Conservation (phyloP, 176 grass and related monocot species). For the Musa beccarii region DNA sequence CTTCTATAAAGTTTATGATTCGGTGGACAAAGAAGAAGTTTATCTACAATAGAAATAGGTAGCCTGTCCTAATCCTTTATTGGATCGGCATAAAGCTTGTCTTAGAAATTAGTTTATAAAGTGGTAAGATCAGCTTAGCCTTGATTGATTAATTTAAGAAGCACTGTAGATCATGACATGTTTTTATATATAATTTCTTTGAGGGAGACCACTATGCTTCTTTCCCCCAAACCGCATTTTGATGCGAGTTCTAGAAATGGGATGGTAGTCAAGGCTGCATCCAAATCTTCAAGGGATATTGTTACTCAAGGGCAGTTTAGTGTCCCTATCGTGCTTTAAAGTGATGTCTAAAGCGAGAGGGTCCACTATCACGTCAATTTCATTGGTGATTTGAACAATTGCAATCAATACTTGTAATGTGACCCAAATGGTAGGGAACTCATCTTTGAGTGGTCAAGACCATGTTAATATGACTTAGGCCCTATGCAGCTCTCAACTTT, state of each 20-base stretch:
- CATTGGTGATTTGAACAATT: background rate
- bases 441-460: background rate
- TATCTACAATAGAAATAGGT: background rate
- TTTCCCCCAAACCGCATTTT: background rate
- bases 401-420: background rate
- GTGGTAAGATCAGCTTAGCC: background rate
- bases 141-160: background rate
- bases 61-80: background rate
- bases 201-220: background rate
- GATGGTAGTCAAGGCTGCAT: background rate
- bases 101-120: background rate
- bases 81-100: background rate
- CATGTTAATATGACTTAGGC: background rate
- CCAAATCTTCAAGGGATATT: background rate
- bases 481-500: background rate
- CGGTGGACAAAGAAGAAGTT: background rate
- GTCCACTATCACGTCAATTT: slow-evolving; percentile 3
- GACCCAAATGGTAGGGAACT: background rate
- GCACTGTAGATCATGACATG: background rate
- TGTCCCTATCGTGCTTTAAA: background rate
- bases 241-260: background rate
- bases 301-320: background rate
- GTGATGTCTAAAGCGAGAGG: background rate
- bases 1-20: background rate
- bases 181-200: background rate